These are phyloP conservation scores for Ballota nigra DNA, from an alignment of 257 asterid species.

Conservation along the genomic window DNA sequence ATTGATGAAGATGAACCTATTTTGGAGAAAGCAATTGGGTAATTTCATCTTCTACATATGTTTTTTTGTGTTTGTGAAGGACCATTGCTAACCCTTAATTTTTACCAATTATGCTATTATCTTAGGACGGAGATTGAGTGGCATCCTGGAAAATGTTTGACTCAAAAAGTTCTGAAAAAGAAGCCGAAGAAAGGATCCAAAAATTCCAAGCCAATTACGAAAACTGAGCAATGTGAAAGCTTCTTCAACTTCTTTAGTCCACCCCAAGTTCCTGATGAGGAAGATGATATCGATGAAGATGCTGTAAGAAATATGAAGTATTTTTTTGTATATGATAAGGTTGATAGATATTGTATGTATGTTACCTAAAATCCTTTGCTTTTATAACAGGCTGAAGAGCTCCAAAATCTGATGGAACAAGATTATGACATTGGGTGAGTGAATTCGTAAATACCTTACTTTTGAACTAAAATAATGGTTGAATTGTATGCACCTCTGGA, in stretches of 20 bases:
- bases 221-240: constrained; percentile 81
- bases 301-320: constrained; percentile 46
- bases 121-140: constrained; percentile 81
- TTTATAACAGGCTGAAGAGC: constrained; percentile 66
- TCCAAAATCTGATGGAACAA: constrained; percentile 81
- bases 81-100: not conserved
- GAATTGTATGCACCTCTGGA: not conserved
- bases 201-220: constrained; percentile 64
- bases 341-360: not conserved
- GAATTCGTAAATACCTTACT: not conserved
- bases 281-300: constrained; percentile 80
- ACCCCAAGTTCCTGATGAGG: constrained; percentile 82
- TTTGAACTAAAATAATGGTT: not conserved
- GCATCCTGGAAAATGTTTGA: constrained; percentile 76
- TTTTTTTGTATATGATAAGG: not conserved
- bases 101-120: not conserved
- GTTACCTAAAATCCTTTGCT: not conserved
- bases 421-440: constrained; percentile 85
- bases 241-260: constrained; percentile 94
- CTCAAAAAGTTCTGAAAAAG: constrained; percentile 72
- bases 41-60: not conserved
- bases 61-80: not conserved
- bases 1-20: constrained; percentile 89
- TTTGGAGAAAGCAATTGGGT: constrained; percentile 93
- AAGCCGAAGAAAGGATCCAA: constrained; percentile 90